Evolutionary conservation across 352 stramenopile species (phyloP).

Genomic region (Globisporangium spinosum): DNA sequence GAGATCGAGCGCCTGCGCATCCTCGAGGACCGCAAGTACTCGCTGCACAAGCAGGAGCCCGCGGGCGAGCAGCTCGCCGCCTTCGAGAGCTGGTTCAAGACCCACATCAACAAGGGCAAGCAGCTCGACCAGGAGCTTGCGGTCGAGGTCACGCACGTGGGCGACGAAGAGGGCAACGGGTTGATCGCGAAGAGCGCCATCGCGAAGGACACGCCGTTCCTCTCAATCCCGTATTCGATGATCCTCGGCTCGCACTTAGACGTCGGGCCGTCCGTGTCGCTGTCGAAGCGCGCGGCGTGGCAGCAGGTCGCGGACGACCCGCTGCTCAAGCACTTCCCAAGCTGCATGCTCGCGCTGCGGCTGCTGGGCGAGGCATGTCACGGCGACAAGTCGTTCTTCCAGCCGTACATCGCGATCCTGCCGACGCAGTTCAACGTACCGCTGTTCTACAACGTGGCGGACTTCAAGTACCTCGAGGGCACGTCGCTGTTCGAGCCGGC

Average conservation of each 20-base stretch:
- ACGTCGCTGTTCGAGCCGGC: slow-evolving; percentile 37
- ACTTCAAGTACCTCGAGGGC: slow-evolving; percentile 40
- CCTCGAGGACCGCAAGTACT: slow-evolving; percentile 21
- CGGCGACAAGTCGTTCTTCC: slow-evolving; percentile 29
- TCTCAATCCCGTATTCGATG: slow-evolving; percentile 34
- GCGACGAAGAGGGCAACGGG: slow-evolving; percentile 25
- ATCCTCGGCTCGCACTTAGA: slow-evolving; percentile 25
- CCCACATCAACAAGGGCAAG: slow-evolving; percentile 4
- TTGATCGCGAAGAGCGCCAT: slow-evolving; percentile 27
- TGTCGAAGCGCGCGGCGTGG: slow-evolving; percentile 19
- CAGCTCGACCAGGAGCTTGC: slow-evolving; percentile 2
- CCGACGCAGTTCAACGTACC: slow-evolving; percentile 42
- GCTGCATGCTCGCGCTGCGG: slow-evolving; percentile 36
- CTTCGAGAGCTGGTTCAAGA: slow-evolving; percentile 33
- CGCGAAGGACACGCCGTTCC: slow-evolving; percentile 25
- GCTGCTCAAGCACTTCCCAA: slow-evolving; percentile 38
- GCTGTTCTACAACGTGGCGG: slow-evolving; percentile 39
- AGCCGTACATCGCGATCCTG: slow-evolving; percentile 43
- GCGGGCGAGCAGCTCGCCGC: slow-evolving; percentile 16
- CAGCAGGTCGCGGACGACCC: slow-evolving; percentile 29
- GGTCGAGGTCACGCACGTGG: slow-evolving; percentile 25
- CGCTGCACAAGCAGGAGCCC: slow-evolving; percentile 18
- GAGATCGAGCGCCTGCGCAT: slow-evolving; percentile 28
- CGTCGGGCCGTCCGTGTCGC: slow-evolving; percentile 15
- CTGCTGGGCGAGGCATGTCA: slow-evolving; percentile 34